A percentile compares a stretch with the other conserved stretches of the same genome.
phyloP scores from a whole-genome alignment of 1,284 basidiomycete genomes.

The Cystobasidium sp. region DNA sequence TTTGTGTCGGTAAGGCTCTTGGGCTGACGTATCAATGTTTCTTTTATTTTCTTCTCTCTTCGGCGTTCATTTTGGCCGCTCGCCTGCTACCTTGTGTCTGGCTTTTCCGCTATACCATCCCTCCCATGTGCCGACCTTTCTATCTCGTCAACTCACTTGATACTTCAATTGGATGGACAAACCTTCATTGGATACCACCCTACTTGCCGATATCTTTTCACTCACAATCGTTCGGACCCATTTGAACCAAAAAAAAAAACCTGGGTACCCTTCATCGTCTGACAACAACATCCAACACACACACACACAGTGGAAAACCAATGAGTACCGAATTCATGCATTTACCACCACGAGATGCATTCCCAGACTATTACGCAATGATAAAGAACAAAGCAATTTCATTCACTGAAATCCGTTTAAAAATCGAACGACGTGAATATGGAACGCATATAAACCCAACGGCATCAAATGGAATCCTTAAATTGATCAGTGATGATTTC shows the following conservation, averaged over 20 bases:
- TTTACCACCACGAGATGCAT: constrained; percentile 33
- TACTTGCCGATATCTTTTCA: too few species aligned
- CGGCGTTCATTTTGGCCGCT: background rate
- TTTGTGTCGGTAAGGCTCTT: too few species aligned
- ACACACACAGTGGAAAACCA: constrained; percentile 4
- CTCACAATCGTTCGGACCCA: too few species aligned
- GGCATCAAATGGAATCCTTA: constrained; percentile 12
- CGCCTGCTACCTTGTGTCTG: background rate
- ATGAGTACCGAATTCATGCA: constrained; percentile 39
- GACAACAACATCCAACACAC: background rate
- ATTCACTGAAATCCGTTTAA: constrained; percentile 35
- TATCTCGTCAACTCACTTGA: too few species aligned
- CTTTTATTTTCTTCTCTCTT: background rate
- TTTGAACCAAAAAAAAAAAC: too few species aligned
- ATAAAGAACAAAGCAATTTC: constrained; percentile 39
- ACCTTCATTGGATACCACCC: too few species aligned
- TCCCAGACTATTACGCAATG: constrained; percentile 42
- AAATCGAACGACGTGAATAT: constrained; percentile 37
- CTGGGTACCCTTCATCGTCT: too few species aligned
- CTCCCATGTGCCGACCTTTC: background rate
- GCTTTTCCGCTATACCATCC: background rate
- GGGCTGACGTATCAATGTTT: background rate
- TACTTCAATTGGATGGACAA: too few species aligned
- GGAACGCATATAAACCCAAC: background rate
- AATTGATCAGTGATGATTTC: constrained; percentile 28